Evolutionary conservation across 2,329 filamentous ascomycete species (phyloP), one percentile per base, ranked within the genome.

Genomic region (Metarhizium humberi): DNA sequence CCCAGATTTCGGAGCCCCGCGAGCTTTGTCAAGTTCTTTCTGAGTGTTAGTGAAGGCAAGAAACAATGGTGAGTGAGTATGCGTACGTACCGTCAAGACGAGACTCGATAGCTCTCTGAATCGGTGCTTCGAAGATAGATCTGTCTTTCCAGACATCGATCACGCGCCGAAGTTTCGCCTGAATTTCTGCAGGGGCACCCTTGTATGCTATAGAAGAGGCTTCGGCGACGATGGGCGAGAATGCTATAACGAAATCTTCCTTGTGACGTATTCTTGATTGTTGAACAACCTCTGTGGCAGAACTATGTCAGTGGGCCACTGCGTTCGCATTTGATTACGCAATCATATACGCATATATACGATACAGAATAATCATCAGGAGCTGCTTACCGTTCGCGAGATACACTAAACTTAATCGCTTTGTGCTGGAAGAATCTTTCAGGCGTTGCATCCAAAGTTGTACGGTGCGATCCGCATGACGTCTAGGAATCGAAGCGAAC

Each of bases 91-190:
- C 90, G 61, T 90, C 85, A 53, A 97, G 78, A 34, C 88, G 81
- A 56, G 81, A 75, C 67, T 97, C 92, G 53, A 96, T 84, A 1
- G 87, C 87, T 55, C 85, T 82, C 67, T 96, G 86, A 51, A 96
- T 88, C 0, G 87, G 81, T 1, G 70, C 70, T 58, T 95, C 90
- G 64, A 99, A 99, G 49, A 99, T 94, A 53, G 77, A 75, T 40
- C 94, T 81, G 64, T 92, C 85, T 66, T 87, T 86, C 94, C 94
- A 99, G 18, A 99, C 94, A 65, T 97, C 92, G 3, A 97, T 83
- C 0, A 97, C 92, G 36, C 94, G 82, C 58, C 87, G 82, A 42
- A 99, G 77, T 69, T 96, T 96, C 56, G 82, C 81, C 68, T 97
- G 94, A 32, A 96, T 84, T 52, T 99, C 92, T 42, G 84, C 80